phyloP scores from a whole-genome alignment of 1,284 basidiomycete species.

The Ceratobasidium sp. region DNA sequence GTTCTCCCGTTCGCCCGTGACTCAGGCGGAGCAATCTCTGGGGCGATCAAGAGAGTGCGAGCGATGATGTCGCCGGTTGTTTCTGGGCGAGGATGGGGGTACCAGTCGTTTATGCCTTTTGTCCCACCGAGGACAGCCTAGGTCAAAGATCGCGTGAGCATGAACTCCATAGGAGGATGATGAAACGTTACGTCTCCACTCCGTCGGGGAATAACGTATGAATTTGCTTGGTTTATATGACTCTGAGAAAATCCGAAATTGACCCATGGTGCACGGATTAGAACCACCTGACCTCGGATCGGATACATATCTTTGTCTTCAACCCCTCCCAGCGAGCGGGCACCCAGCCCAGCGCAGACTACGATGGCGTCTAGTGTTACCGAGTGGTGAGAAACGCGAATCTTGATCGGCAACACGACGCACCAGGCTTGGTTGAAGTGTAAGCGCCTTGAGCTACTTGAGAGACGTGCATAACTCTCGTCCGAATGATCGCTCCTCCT shows the following conservation, averaged over 20 bases:
- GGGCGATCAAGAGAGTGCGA: constrained; percentile 70
- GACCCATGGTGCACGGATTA: constrained; percentile 60
- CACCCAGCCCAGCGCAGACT: constrained; percentile 65
- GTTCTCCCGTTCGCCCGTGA: constrained; percentile 58
- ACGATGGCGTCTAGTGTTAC: constrained; percentile 58
- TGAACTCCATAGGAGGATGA: constrained; percentile 51
- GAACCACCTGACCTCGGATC: constrained; percentile 30
- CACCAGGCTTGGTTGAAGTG: constrained; percentile 40
- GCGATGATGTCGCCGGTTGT: constrained; percentile 70
- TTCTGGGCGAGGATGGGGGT: constrained; percentile 65
- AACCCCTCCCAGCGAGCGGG: constrained; percentile 64
- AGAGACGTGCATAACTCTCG: constrained; percentile 42
- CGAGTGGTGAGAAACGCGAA: constrained; percentile 69
- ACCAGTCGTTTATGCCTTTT: constrained; percentile 72
- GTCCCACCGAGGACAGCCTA: constrained; percentile 79
- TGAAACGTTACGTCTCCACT: constrained; percentile 70
- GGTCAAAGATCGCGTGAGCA: not conserved
- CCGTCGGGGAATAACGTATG: constrained; percentile 79
- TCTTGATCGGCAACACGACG: constrained; percentile 58
- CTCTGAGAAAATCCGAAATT: constrained; percentile 66
- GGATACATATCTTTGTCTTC: constrained; percentile 65
- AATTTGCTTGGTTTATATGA: constrained; percentile 61
- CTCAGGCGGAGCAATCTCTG: constrained; percentile 75
- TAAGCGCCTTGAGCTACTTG: constrained; percentile 36
- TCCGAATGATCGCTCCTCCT: constrained; percentile 72